These are phyloP conservation scores for Kurtzmaniella quercitrusa DNA, from an alignment of 1,139 yeast genomes.

Conservation along the genomic window DNA sequence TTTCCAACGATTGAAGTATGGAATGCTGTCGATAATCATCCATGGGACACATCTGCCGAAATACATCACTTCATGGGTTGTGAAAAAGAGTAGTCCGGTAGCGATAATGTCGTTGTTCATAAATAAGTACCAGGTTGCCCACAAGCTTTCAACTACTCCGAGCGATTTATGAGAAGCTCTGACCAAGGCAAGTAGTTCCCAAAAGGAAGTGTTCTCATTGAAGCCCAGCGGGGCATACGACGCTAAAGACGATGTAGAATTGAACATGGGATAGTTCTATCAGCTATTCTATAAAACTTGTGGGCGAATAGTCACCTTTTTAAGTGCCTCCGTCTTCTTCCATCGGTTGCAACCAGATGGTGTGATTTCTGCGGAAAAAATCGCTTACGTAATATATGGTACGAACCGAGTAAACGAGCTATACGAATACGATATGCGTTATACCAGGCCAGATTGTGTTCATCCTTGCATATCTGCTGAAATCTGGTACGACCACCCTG, in stretches of 20 bases:
- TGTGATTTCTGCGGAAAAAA: not conserved
- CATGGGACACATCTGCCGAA: conserved; percentile 85
- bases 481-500: not conserved
- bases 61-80: conserved; percentile 74
- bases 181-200: conserved; percentile 4
- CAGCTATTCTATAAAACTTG: too few relatives aligned
- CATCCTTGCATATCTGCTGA: not conserved
- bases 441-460: not conserved
- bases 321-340: not conserved
- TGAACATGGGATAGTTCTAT: too few relatives aligned
- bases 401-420: not conserved
- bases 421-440: not conserved
- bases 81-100: conserved; percentile 73
- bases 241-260: conserved; percentile 5
- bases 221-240: conserved; percentile 1
- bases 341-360: not conserved
- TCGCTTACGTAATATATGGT: not conserved
- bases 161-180: conserved; percentile 2
- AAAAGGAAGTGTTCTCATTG: not conserved
- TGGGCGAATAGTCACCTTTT: not conserved
- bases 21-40: conserved; percentile 72
- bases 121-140: conserved; percentile 79
- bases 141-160: conserved; percentile 44
- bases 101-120: conserved; percentile 76
- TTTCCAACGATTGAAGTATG: conserved; percentile 72